Evolutionary conservation across 345 rosid genomes (phyloP).

Genomic region (Toxicodendron radicans): DNA sequence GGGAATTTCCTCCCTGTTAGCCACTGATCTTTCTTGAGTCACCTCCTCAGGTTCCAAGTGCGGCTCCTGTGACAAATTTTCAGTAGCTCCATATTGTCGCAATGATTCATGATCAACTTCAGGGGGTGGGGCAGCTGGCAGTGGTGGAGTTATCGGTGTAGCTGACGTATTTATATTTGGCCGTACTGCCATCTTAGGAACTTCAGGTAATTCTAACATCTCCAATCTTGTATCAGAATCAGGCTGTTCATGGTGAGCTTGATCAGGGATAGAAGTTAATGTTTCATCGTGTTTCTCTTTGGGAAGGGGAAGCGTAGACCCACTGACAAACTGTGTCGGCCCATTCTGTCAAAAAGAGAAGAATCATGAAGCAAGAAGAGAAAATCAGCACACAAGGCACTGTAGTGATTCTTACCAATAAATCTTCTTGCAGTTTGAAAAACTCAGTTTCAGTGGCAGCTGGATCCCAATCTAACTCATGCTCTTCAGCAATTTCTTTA

Average conservation of each 20-base stretch:
- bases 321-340: constrained; percentile 69
- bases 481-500: constrained; percentile 95
- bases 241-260: constrained; percentile 35
- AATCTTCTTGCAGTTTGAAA: constrained; percentile 80
- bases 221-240: constrained; percentile 64
- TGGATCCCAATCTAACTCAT: constrained; percentile 93
- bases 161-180: constrained; percentile 42
- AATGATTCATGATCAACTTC: constrained; percentile 35
- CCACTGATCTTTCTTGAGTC: constrained; percentile 31
- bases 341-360: constrained; percentile 59
- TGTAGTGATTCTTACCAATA: constrained; percentile 56
- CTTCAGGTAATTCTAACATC: constrained; percentile 68
- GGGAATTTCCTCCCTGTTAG: constrained; percentile 33
- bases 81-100: constrained; percentile 24
- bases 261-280: constrained; percentile 31
- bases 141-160: constrained; percentile 31
- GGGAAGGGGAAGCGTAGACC: constrained; percentile 70
- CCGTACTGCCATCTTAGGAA: constrained; percentile 54
- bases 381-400: constrained; percentile 10
- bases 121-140: constrained; percentile 23
- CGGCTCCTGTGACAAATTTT: constrained; percentile 29
- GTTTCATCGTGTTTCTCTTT: constrained; percentile 63
- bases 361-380: constrained; percentile 24
- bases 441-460: constrained; percentile 79
- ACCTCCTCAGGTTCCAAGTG: constrained; percentile 35